Percentiles rank a stretch among this genome's conserved stretches.
phyloP scores from a whole-genome alignment of 2,329 filamentous ascomycete genomes.

The Monosporascus sp. region DNA sequence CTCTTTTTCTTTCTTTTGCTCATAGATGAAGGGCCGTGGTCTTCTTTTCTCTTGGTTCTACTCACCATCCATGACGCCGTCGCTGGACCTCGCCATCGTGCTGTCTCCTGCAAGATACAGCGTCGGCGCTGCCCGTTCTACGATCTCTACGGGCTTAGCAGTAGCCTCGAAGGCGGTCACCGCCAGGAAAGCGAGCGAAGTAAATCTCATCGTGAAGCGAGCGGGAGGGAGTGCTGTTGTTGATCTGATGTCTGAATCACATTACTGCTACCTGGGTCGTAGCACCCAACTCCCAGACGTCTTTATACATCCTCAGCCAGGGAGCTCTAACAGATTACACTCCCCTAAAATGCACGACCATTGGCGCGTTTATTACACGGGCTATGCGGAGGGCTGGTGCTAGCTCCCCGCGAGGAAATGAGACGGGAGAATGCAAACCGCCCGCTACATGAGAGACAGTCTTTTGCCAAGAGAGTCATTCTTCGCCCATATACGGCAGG shows the following conservation, averaged over 20 bases:
- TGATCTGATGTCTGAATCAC: too few species aligned
- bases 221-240: too few species aligned
- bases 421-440: neutral
- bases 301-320: neutral
- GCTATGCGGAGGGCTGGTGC: neutral
- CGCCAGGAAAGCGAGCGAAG: neutral
- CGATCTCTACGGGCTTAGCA: conserved; percentile 10
- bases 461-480: too few species aligned
- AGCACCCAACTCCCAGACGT: neutral
- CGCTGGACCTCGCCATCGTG: conserved; percentile 44
- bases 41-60: neutral
- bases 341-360: neutral
- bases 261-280: too few species aligned
- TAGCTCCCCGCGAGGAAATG: neutral
- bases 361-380: neutral
- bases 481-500: too few species aligned
- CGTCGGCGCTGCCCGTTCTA: conserved; percentile 25
- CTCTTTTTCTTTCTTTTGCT: too few species aligned
- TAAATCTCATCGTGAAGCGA: neutral
- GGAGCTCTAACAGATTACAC: neutral
- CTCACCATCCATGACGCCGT: conserved; percentile 33
- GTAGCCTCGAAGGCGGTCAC: conserved; percentile 3
- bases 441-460: too few species aligned
- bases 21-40: neutral
- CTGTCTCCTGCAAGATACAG: conserved; percentile 50